Conservation (phyloP, 352 stramenopile genomes). For the Phytophthora litchii region DNA sequence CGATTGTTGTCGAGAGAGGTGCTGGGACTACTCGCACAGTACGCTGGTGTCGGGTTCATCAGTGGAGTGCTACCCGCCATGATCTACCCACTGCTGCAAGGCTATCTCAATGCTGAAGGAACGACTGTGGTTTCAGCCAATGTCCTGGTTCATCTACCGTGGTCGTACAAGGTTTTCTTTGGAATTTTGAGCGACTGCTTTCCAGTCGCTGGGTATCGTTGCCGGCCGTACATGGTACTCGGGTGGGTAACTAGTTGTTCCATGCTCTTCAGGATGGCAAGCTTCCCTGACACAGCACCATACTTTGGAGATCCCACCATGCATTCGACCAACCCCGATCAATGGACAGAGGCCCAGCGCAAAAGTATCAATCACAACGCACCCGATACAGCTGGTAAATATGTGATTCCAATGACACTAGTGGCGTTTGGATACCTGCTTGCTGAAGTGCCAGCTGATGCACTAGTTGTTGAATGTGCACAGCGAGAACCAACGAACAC, state of each 20-base stretch:
- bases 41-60: slow-evolving; percentile 48
- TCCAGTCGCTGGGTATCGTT: slow-evolving; percentile 47
- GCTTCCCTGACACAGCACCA: slow-evolving; percentile 27
- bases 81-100: slow-evolving; percentile 54
- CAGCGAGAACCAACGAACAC: slow-evolving; percentile 48
- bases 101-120: slow-evolving; percentile 53
- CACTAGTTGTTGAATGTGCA: slow-evolving; percentile 59
- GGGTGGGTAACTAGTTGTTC: slow-evolving; percentile 44
- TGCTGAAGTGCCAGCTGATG: slow-evolving; percentile 55
- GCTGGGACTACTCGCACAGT: slow-evolving; percentile 50
- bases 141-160: slow-evolving; percentile 49
- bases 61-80: slow-evolving; percentile 42
- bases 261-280: slow-evolving; percentile 39
- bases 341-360: slow-evolving; percentile 37
- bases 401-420: slow-evolving; percentile 60
- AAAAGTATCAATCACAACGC: slow-evolving; percentile 36
- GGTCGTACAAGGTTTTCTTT: slow-evolving; percentile 58
- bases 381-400: slow-evolving; percentile 35
- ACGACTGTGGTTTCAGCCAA: slow-evolving; percentile 47
- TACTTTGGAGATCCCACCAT: slow-evolving; percentile 46
- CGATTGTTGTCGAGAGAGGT: slow-evolving; percentile 40
- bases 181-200: slow-evolving; percentile 52
- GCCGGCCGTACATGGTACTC: slow-evolving; percentile 51
- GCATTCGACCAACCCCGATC: slow-evolving; percentile 30
- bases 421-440: slow-evolving; percentile 55